phyloP scores from a whole-genome alignment of 2,329 filamentous ascomycete genomes.

The Botrytis aclada region DNA sequence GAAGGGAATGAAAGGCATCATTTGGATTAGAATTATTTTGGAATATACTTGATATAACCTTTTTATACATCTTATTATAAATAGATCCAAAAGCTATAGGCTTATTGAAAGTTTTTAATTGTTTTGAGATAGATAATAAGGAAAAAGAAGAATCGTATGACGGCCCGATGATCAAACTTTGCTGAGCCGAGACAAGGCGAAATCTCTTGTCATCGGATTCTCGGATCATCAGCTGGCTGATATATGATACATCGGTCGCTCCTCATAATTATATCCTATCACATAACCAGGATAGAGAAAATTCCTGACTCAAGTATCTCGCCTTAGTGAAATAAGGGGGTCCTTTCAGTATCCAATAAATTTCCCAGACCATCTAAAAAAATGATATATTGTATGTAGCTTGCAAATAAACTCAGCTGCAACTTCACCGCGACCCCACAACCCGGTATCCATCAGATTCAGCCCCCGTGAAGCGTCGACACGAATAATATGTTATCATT shows the following conservation, averaged over 20 bases:
- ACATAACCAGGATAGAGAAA: not conserved
- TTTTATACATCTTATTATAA: too few species aligned
- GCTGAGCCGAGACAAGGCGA: not conserved
- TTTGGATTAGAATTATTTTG: not conserved
- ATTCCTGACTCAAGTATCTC: not conserved
- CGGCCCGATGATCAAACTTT: not conserved
- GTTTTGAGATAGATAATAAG: too few species aligned
- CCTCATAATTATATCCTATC: not conserved
- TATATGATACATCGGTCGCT: not conserved
- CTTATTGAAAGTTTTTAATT: too few species aligned
- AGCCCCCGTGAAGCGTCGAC: slow-evolving; percentile 92
- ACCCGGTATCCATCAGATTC: slow-evolving; percentile 31
- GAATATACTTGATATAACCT: not conserved
- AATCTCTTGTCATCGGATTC: not conserved
- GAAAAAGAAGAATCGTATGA: not conserved
- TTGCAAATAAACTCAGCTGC: not conserved
- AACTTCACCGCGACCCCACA: not conserved
- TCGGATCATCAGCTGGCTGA: not conserved
- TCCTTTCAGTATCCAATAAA: not conserved
- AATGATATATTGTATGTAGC: not conserved
- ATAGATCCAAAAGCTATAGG: too few species aligned
- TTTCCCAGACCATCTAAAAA: not conserved
- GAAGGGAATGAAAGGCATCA: not conserved
- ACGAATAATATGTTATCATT: slow-evolving; percentile 93
- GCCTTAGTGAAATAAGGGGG: not conserved